These are phyloP conservation scores for Pholiota adiposa DNA, from an alignment of 1,284 basidiomycete genomes.

Conservation along the genomic window DNA sequence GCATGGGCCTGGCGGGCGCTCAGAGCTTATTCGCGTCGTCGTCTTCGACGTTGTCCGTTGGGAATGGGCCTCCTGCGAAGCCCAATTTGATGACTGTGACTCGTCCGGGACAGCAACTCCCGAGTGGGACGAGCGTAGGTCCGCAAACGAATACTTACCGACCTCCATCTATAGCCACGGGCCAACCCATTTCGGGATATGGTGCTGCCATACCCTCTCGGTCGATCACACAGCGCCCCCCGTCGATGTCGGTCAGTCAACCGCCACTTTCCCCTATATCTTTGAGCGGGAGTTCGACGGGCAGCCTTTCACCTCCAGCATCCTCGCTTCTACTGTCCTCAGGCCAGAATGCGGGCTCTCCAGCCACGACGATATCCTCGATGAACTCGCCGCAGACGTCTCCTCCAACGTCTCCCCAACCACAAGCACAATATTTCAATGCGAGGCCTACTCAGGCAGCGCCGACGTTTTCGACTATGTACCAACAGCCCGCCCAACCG, in stretches of 20 bases:
- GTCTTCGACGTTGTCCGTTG: background rate
- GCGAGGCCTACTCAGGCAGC: background rate
- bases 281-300: slow-evolving; percentile 1
- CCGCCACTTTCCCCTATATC: slow-evolving; percentile 12
- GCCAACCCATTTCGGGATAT: background rate
- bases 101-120: slow-evolving; percentile 6
- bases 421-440: background rate
- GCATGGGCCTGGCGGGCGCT: background rate
- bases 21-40: background rate
- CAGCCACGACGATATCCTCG: background rate
- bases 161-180: background rate
- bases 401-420: slow-evolving; percentile 10
- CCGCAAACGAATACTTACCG: background rate
- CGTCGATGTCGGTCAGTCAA: background rate
- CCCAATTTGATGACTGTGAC: slow-evolving; percentile 16
- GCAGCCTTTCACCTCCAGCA: slow-evolving; percentile 14
- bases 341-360: slow-evolving; percentile 6
- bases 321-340: slow-evolving; percentile 21
- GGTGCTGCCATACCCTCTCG: background rate
- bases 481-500: background rate
- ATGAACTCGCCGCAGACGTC: slow-evolving; percentile 1
- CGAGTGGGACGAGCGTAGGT: background rate
- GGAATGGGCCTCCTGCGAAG: slow-evolving; percentile 2
- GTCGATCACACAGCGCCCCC: background rate
- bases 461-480: slow-evolving; percentile 11